Percentiles rank a stretch among this genome's conserved stretches.
phyloP scores from a whole-genome alignment of 2,329 filamentous ascomycete genomes.

The Epichloe gansuensis region DNA sequence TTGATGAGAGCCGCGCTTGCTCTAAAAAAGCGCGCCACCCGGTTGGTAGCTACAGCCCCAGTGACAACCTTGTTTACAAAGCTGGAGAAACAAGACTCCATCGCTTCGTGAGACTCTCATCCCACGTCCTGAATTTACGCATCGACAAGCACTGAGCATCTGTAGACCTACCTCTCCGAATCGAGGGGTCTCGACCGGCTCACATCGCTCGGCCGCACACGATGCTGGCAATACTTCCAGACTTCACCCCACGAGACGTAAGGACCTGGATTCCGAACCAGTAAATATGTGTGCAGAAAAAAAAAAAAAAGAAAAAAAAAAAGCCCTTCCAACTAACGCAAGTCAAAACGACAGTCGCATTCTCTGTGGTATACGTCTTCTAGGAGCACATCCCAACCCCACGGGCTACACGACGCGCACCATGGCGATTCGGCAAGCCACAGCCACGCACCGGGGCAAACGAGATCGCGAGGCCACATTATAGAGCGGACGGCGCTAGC shows the following conservation, averaged over 20 bases:
- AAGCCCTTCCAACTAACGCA: not conserved
- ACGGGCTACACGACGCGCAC: constrained; percentile 21
- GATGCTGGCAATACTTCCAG: constrained; percentile 53
- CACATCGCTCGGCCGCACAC: constrained; percentile 6
- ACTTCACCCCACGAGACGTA: constrained; percentile 59
- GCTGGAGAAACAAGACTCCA: no score
- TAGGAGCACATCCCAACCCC: constrained; percentile 32
- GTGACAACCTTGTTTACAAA: no score
- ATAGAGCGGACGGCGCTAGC: constrained; percentile 51
- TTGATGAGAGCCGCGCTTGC: no score
- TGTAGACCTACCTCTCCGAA: not conserved
- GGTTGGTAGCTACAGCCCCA: no score
- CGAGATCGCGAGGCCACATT: constrained; percentile 30
- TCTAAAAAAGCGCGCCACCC: no score
- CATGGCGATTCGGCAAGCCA: constrained; percentile 16
- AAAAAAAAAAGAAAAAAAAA: not conserved
- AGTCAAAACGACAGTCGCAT: constrained; percentile 41
- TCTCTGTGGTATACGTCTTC: constrained; percentile 61
- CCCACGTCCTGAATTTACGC: not conserved
- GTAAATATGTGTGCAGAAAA: not conserved
- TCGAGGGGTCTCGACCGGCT: not conserved
- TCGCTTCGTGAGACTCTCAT: not conserved
- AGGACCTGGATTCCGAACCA: constrained; percentile 11
- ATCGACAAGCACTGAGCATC: not conserved
- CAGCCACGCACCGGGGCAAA: constrained; percentile 19